Evolutionary conservation across 75 land plant genomes (phyloP).

Genomic region (Ceratopteris richardii): DNA sequence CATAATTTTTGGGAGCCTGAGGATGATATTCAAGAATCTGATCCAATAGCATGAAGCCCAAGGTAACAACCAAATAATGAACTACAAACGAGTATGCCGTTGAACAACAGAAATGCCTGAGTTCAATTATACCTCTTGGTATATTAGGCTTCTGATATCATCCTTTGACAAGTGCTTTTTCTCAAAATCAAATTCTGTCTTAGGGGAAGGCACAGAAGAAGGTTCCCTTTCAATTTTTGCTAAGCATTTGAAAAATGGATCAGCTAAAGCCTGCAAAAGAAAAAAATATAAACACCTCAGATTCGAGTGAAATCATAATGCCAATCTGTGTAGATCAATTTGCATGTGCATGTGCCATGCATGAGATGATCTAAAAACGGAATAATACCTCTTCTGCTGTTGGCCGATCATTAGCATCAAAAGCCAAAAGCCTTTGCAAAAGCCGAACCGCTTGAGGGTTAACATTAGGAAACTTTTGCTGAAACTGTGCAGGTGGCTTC

Average conservation of each 20-base stretch:
- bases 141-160: constrained; percentile 13
- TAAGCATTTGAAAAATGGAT: constrained; percentile 11
- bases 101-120: no score
- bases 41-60: not conserved
- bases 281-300: not conserved
- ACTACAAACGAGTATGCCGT: no score
- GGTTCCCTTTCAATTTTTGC: constrained; percentile 10
- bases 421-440: constrained; percentile 32
- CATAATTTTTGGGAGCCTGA: constrained; percentile 44
- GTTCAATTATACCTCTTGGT: constrained; percentile 12
- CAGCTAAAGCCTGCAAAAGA: constrained; percentile 15
- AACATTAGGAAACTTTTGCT: constrained; percentile 29
- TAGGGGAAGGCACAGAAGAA: constrained; percentile 5
- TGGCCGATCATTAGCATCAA: constrained; percentile 35
- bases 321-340: no score
- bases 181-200: constrained; percentile 15
- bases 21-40: constrained; percentile 74
- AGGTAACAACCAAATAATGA: not conserved
- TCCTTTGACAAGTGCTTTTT: constrained; percentile 11
- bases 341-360: no score
- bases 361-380: no score
- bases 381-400: constrained; percentile 38
- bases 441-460: constrained; percentile 30
- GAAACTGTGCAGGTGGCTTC: constrained; percentile 20
- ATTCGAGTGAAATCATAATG: no score